Evolutionary conservation across 257 asterid species (phyloP), one percentile per base, ranked within the genome.

Genomic region (Solanum sitiens): DNA sequence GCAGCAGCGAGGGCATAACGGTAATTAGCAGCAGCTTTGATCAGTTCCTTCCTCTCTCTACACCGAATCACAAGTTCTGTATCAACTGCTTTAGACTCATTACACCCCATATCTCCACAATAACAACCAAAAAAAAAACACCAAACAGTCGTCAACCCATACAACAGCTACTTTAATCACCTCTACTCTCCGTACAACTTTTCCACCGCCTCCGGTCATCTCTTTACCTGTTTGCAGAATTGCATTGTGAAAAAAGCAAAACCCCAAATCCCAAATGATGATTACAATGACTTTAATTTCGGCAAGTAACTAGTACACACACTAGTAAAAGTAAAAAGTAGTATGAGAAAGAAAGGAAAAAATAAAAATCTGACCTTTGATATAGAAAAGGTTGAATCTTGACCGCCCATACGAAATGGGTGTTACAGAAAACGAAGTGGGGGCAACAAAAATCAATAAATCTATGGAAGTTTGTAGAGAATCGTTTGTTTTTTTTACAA

Each of bases 1-100:
- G 99, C 98, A 44, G 98, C 94, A n/a, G 99, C 96, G 61, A 97
- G 94, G 8, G 98, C 96, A 91, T 93, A 97, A 86, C 99, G 96
- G 92, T 96, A 93, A 91, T 94, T 92, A 44, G 98, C 98, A 89
- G 99, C 98, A 80, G 93, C 93, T 90, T 94, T 96, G 15, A 97
- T 89, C 83, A 97, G 91, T 47, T 97, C 98, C 33, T 93, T 90
- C 86, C 99, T 86, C 94, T 95, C 95, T 13, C 96, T 94, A 90
- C 99, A 97, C 47, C 99, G 96, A 56, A 94, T 91, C 61, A 97
- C 98, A 87, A 95, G 83, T 72, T 95, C 98, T 88, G 94, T 88
- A 88, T 93, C 93, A 35, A 95, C 98, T 72, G 92, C 93, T 90
- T 96, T 96, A 30, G 99, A 97, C 87, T 87, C 98, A 63, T 91